Base-by-base conservation (phyloP, 2,329 filamentous ascomycete genomes). In the Botrytis pseudocinerea region DNA sequence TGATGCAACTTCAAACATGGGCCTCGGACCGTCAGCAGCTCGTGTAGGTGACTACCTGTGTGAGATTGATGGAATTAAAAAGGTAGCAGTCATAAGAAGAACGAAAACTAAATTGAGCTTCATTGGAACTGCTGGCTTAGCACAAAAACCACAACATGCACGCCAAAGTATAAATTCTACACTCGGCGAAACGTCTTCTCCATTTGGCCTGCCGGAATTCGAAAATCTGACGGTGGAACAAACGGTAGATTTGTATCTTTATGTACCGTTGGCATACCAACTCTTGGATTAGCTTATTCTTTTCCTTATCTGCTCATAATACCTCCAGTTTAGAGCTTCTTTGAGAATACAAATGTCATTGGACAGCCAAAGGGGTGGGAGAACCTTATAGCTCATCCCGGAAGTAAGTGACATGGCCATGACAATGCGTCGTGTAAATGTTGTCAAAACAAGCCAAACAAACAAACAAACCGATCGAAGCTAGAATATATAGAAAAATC, bases 121-220 rank as follows among this genome's bases (percentile, higher is more conserved):
- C 20, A 60, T 69, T 2, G 66, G 66, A 12, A 69, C 66, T 69
- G 66, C 51, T 25, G 51, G 66, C 28, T 60, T 69, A 22, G 65
- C 65, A 42, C 35, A 51, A 16, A 22, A 66, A n/a, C 44, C 44
- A 40, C 32, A n/a, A 5, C 14, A 38, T 51, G 42, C 57, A 54
- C n/a, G 59, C 18, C 54, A 71, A 64, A 25, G 20, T 42, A 64
- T 1, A 20, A 64, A 63, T 9, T 38, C 35, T 28, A 44, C 18
- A 8, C 32, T 22, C 64, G 5, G 3, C 4, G 28, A 42, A 38
- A 40, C 25, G 12, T 32, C 44, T 14, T 35, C 44, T 5, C 64
- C 32, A 68, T 69, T 69, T 44, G 18, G 18, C 12, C 7, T 60
- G 28, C 66, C 66, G 25, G 44, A n/a, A 9, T 59, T 59, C 20